Evolutionary conservation across 2,329 filamentous ascomycete genomes (phyloP), one percentile per base, ranked within the genome.

Genomic region (Exophiala aquamarina): DNA sequence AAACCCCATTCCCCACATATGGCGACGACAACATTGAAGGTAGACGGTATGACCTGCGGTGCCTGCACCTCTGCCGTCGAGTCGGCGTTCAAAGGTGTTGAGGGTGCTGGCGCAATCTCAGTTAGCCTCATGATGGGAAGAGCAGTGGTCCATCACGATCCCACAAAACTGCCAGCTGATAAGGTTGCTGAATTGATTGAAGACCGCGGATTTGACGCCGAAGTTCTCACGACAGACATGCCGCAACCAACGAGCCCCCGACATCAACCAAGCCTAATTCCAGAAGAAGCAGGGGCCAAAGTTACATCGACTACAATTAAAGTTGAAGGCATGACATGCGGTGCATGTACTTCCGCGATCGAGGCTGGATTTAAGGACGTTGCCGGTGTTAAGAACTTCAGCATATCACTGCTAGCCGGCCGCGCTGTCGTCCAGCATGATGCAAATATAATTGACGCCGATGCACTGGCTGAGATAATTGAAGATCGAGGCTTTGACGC

Each of bases 61-160:
- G 86, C 92, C 59, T 98, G 93, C 67, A 96, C 92, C 20, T 94
- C 91, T 35, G 86, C 93, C n/a, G 86, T 98, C 59, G 92, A 97
- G 76, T 82, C 86, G 50, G 93, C 87, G 57, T 95, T 98, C 71
- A 86, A 89, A 61, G 82, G 80, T 57, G 79, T 95, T 4, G 76
- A 86, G 31, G 92, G 93, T 44, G 83, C 93, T 8, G 87, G 86
- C 54, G 89, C 79, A 59, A 89, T 97, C 49, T 94, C 90, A 8
- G 87, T 98, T 61, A 95, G 89, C 65, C 74, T 98, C 60, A 87
- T 96, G 46, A 95, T 96, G 83, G 91, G 95, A 68, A 83, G 92
- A 50, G 93, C 92, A n/a, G 91, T 97, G 33, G 77, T 97, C 28
- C 86, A 91, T 69, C 93, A 98, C 70, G 86, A 97, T 67, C 82